Evolutionary conservation across 2,329 filamentous ascomycete species (phyloP).

Genomic region (Graphiopsis chlorocephala): DNA sequence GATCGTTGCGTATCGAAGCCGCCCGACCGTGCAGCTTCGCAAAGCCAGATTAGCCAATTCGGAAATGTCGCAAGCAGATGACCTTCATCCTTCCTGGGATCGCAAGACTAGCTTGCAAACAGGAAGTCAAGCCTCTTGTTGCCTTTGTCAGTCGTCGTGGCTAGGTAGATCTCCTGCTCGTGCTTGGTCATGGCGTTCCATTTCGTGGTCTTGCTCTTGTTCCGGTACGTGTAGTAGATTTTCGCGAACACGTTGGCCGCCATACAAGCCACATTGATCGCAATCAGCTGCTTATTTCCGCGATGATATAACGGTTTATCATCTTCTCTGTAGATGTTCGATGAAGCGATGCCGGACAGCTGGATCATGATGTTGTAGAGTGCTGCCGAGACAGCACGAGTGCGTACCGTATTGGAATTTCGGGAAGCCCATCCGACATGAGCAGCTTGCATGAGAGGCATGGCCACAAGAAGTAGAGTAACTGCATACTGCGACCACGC

Average conservation of each 20-base stretch:
- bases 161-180: slow-evolving; percentile 49
- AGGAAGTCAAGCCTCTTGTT: slow-evolving; percentile 39
- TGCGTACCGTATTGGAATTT: slow-evolving; percentile 41
- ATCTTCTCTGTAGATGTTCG: slow-evolving; percentile 44
- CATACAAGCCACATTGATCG: neutral
- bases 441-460: slow-evolving; percentile 42
- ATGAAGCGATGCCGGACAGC: slow-evolving; percentile 43
- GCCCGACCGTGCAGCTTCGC: neutral
- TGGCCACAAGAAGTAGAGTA: slow-evolving; percentile 38
- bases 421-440: slow-evolving; percentile 42
- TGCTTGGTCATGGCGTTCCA: slow-evolving; percentile 50
- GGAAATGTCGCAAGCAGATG: neutral
- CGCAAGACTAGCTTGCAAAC: neutral
- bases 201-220: slow-evolving; percentile 38
- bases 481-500: slow-evolving; percentile 38
- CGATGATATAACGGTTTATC: neutral
- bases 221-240: slow-evolving; percentile 2
- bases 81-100: neutral
- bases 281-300: neutral
- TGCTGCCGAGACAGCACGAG: slow-evolving; percentile 41
- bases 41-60: neutral
- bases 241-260: slow-evolving; percentile 21
- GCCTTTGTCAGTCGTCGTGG: slow-evolving; percentile 33
- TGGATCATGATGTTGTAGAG: slow-evolving; percentile 42
- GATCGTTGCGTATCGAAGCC: neutral